A percentile compares a stretch with the other conserved stretches of the same genome.
phyloP scores from a whole-genome alignment of 176 grass and related monocot species.

The Bonia amplexicaulis region DNA sequence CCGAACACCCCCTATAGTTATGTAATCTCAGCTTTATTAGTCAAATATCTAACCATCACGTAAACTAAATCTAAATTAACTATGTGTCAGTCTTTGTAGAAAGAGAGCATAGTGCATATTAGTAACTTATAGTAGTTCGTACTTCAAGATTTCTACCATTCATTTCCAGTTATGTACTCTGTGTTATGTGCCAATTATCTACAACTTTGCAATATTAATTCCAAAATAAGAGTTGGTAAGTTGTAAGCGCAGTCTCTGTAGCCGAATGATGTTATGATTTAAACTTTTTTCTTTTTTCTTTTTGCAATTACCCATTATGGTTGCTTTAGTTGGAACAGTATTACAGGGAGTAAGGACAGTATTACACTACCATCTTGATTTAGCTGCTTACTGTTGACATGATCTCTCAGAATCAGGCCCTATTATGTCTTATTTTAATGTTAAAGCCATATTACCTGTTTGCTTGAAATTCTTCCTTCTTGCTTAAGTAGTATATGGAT shows the following conservation, averaged over 20 bases:
- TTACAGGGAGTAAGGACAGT: background rate
- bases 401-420: conserved; percentile 10
- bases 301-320: background rate
- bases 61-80: background rate
- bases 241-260: background rate
- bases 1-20: too few species aligned
- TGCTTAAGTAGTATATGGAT: conserved; percentile 11
- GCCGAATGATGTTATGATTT: background rate
- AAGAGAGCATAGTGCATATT: background rate
- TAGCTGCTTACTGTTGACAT: background rate
- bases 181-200: background rate
- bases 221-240: background rate
- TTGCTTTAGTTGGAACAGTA: background rate
- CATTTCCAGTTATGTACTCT: background rate
- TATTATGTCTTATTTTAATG: background rate
- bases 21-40: too few species aligned
- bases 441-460: conserved; percentile 20
- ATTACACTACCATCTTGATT: background rate
- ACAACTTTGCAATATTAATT: background rate
- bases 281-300: background rate
- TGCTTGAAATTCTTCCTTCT: conserved; percentile 14
- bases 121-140: background rate
- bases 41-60: background rate
- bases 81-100: background rate
- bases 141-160: background rate